Base-by-base conservation (phyloP, 805 yeast species). In the Wickerhamiella alocasiicola region DNA sequence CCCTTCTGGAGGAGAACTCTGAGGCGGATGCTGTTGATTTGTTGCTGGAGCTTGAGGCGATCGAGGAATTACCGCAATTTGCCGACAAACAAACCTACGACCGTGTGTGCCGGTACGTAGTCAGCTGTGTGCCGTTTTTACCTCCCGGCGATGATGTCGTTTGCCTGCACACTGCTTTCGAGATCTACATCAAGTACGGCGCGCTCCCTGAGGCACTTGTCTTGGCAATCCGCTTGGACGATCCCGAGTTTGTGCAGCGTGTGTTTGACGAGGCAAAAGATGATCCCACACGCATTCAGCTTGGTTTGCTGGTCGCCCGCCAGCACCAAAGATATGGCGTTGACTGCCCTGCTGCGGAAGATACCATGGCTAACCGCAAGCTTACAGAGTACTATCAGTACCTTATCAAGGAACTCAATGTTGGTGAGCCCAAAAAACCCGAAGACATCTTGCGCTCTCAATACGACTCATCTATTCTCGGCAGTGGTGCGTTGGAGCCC, bases 21-120 rank as follows among this genome's bases (percentile, higher is more conserved):
- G 98, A 91, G 62, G 95, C 95, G 16, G 99, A 91, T 57, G 98
- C 98, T 1, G 94, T 91, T 19, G 99, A 91, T 62, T 66, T 91
- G 50, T 68, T 91, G 48, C 67, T 85, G 44, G 98, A 91, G 62
- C 74, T 91, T 42, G 98, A 91, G 62, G 67, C 76, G 41, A 80
- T 91, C 50, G 94, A 82, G 53, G 74, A 77, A 55, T 67, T 91
- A 48, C 78, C 91, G 6, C 75, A 78, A 49, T 83, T 72, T 57
- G 93, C 87, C 40, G 97, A 91, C 58, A 78, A 76, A 44, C 70
- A 77, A 55, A 82, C 94, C 3, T 87, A 68, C 55, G 76, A 76
- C 41, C 75, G 99, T 57, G 96, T 88, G 25, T 87, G 98, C 56
- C 74, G 82, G 47, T 91, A 91, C 61, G 78, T 91, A 79, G 87